phyloP scores from a whole-genome alignment of 2,329 filamentous ascomycete genomes.

The Aspergillus candidus region DNA sequence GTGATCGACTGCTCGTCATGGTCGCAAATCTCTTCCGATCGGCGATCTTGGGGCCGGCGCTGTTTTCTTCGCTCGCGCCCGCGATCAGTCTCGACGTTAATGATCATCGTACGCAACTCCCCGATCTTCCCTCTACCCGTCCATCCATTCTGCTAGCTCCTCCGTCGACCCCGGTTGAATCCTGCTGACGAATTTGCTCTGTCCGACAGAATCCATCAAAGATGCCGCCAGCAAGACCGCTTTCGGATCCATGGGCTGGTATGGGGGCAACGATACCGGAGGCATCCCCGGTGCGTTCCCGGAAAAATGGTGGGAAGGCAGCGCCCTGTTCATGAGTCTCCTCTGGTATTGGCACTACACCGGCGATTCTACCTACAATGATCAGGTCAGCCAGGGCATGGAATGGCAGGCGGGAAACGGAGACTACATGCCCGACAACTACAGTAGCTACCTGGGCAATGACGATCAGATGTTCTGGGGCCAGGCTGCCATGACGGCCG shows the following conservation, averaged over 20 bases:
- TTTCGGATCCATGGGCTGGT: slow-evolving; percentile 48
- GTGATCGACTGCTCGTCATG: too few species aligned
- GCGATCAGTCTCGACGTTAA: too few species aligned
- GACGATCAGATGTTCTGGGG: slow-evolving; percentile 69
- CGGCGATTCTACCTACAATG: slow-evolving; percentile 58
- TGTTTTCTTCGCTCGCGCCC: too few species aligned
- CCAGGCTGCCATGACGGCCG: slow-evolving; percentile 61
- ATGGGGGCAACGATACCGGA: slow-evolving; percentile 48
- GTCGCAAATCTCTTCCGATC: too few species aligned
- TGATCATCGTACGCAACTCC: too few species aligned
- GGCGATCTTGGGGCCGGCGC: too few species aligned
- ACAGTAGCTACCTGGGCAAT: slow-evolving; percentile 49
- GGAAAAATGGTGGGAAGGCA: slow-evolving; percentile 72
- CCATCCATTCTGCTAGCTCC: too few species aligned
- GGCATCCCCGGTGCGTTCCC: slow-evolving; percentile 52
- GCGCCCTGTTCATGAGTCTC: slow-evolving; percentile 61
- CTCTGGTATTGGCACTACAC: slow-evolving; percentile 67
- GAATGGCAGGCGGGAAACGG: slow-evolving; percentile 29
- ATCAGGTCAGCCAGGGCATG: slow-evolving; percentile 44
- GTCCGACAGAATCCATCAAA: slow-evolving; percentile 38
- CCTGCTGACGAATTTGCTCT: too few species aligned
- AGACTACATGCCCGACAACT: slow-evolving; percentile 35
- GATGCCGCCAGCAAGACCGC: slow-evolving; percentile 39
- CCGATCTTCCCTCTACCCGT: too few species aligned
- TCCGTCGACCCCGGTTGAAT: too few species aligned